These are phyloP conservation scores for Lactarius hatsudake DNA, from an alignment of 768 basidiomycete species.

Conservation along the genomic window DNA sequence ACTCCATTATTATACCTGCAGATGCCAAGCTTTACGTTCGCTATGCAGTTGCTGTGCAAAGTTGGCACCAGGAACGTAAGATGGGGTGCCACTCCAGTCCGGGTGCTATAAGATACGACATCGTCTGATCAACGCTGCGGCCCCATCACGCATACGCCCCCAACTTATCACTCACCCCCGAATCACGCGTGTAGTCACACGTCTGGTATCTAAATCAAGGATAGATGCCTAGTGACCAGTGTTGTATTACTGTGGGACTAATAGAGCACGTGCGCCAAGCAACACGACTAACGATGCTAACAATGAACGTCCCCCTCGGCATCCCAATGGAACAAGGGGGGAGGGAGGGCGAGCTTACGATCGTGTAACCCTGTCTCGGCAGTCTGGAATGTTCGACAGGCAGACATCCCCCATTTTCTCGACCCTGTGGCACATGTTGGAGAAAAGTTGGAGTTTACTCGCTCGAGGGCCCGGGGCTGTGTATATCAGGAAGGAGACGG, in stretches of 20 bases:
- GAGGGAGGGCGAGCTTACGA: not conserved
- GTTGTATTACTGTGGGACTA: not conserved
- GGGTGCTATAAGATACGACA: not conserved
- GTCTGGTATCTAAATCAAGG: not conserved
- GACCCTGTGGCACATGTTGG: not conserved
- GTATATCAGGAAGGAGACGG: not conserved
- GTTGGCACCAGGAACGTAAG: not conserved
- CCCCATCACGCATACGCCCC: not conserved
- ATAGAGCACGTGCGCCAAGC: not conserved
- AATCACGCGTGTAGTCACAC: not conserved
- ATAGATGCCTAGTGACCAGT: not conserved
- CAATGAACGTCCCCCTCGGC: not conserved
- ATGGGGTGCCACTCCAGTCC: not conserved
- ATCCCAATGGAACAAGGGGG: not conserved
- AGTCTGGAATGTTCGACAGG: not conserved
- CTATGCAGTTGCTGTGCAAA: no score
- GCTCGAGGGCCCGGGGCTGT: not conserved
- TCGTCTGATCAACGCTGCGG: not conserved
- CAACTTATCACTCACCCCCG: not conserved
- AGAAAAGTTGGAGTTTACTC: not conserved
- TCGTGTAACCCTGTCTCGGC: not conserved
- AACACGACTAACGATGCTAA: not conserved
- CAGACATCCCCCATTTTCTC: not conserved
- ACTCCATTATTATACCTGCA: conserved; percentile 4
- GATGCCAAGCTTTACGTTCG: not conserved